Percentiles rank a stretch among this genome's conserved stretches.
Conservation (phyloP, 345 rosid species). For the Moringa oleifera region DNA sequence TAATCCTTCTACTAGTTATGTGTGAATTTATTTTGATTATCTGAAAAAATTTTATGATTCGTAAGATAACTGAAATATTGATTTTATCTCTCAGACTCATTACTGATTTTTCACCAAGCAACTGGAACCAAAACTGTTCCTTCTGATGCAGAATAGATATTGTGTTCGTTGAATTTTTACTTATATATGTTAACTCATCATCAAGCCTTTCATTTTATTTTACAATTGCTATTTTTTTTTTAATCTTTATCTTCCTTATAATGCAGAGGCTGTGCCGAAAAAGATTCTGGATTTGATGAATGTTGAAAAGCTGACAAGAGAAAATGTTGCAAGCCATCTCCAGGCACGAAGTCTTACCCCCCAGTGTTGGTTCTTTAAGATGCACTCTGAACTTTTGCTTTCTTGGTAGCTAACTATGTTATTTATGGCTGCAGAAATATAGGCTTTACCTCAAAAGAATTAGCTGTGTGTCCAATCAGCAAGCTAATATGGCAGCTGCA, state of each 20-base stretch:
- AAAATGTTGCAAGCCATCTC: conserved; percentile 94
- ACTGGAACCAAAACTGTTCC: neutral
- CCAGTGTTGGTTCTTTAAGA: neutral
- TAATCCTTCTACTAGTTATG: neutral
- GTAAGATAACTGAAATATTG: neutral
- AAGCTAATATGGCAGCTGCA: conserved; percentile 56
- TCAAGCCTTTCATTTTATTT: neutral
- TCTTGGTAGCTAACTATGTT: conserved; percentile 18
- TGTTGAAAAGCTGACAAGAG: conserved; percentile 83
- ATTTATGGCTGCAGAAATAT: conserved; percentile 52
- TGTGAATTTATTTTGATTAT: neutral
- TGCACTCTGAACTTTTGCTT: conserved; percentile 1
- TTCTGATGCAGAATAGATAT: neutral
- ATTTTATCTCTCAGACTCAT: neutral
- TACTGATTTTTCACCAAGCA: neutral
- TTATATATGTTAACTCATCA: too few relatives aligned
- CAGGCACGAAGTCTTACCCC: conserved; percentile 45
- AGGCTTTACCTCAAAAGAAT: conserved; percentile 73
- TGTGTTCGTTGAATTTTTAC: too few relatives aligned
- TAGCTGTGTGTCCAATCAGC: conserved; percentile 58
- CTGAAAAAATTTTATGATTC: neutral
- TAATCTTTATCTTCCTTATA: conserved; percentile 3
- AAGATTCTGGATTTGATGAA: conserved; percentile 92
- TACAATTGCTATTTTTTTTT: neutral
- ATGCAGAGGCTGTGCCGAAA: conserved; percentile 95